Evolutionary conservation across 140 eudicot species (phyloP).

Genomic region (Oenanthe javanica): DNA sequence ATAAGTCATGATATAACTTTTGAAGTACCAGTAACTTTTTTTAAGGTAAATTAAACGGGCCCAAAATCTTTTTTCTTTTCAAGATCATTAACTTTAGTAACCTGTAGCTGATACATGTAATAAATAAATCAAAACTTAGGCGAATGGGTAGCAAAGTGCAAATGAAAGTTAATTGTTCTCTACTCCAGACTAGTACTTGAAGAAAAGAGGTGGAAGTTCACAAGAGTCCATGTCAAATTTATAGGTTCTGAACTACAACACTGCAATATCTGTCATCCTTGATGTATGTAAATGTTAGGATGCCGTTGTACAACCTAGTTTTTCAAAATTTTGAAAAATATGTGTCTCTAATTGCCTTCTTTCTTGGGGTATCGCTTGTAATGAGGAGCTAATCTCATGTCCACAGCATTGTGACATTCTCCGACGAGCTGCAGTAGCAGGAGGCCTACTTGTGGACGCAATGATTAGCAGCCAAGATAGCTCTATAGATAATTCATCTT

Average conservation of each 20-base stretch:
- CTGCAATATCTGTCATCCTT: neutral
- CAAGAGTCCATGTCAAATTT: neutral
- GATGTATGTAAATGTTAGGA: neutral
- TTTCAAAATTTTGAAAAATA: neutral
- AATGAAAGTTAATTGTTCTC: neutral
- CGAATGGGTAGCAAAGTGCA: neutral
- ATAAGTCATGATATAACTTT: neutral
- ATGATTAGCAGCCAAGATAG: slow-evolving; percentile 64
- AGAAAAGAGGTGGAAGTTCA: neutral
- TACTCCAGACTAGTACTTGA: neutral
- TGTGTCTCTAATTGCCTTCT: neutral
- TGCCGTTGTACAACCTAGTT: neutral
- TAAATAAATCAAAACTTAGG: neutral
- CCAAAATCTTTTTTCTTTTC: neutral
- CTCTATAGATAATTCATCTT: slow-evolving; percentile 34
- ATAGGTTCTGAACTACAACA: neutral
- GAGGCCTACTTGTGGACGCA: slow-evolving; percentile 92
- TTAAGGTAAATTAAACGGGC: neutral
- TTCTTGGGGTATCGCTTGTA: neutral
- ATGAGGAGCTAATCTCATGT: neutral
- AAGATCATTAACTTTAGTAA: neutral
- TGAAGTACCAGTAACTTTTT: neutral
- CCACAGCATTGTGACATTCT: slow-evolving; percentile 97
- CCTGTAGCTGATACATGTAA: neutral
- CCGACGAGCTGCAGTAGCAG: slow-evolving; percentile 96